These are phyloP conservation scores for Leucogyrophana mollusca DNA, from an alignment of 768 basidiomycete genomes.

Conservation along the genomic window DNA sequence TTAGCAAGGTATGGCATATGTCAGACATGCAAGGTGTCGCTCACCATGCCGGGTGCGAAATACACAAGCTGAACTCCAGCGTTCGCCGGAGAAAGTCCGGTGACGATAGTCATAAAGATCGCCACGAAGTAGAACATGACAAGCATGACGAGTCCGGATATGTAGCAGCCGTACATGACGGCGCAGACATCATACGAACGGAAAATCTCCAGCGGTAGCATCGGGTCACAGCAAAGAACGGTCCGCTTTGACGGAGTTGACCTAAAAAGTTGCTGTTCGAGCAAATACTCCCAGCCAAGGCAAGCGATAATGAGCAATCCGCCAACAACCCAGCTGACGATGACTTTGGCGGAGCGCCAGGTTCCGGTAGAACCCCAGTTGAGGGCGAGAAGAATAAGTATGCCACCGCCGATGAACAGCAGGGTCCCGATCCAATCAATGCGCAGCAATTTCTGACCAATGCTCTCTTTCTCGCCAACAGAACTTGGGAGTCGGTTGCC, in stretches of 20 bases:
- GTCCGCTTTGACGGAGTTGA: not conserved
- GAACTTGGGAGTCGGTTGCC: constrained; percentile 3
- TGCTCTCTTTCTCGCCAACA: constrained; percentile 6
- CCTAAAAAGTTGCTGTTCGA: constrained; percentile 21
- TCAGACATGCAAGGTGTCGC: constrained; percentile 1
- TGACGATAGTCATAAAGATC: constrained; percentile 43
- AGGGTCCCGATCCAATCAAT: constrained; percentile 41
- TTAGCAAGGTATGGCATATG: not conserved
- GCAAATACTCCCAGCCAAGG: constrained; percentile 34
- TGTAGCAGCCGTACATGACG: constrained; percentile 30
- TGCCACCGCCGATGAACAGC: constrained; percentile 36
- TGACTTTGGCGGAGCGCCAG: constrained; percentile 37
- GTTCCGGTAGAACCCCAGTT: constrained; percentile 38
- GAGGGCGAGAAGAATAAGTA: constrained; percentile 40
- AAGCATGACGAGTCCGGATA: constrained; percentile 40
- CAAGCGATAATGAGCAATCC: constrained; percentile 35
- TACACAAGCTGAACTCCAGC: constrained; percentile 39
- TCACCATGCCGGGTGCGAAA: constrained; percentile 42
- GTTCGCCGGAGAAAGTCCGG: constrained; percentile 27
- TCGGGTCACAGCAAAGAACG: constrained; percentile 29
- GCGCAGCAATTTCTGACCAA: constrained; percentile 26
- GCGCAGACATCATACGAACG: constrained; percentile 31
- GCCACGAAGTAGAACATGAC: constrained; percentile 45
- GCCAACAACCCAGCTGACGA: constrained; percentile 44
- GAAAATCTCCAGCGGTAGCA: constrained; percentile 40